Base-by-base conservation (phyloP, 169 alveolate species). In the Plasmodium cynomolgi region DNA sequence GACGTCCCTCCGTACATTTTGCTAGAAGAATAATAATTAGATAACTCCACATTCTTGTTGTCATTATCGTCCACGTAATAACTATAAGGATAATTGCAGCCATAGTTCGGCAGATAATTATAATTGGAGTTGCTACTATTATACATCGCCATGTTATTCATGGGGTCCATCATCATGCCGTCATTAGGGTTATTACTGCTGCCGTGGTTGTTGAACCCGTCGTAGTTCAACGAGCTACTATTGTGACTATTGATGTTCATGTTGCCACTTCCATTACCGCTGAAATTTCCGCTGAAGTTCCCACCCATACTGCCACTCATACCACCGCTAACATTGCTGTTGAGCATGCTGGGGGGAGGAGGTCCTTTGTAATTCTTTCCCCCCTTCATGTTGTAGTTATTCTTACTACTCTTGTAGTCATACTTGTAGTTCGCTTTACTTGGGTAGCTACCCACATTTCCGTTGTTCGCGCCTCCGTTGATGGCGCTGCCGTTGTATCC, bases 11-110 rank as follows among this genome's bases (percentile, higher is more conserved):
- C 11, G 81, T 88, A 88, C 81, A 91, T 41, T 34, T 91, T 80
- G 34, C 37, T 23, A 2, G 92, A 29, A 9, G 84, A 1, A 47
- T 91, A 91, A 72, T 81, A 91, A 91, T 80, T 81, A 3, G 84
- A n/a, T 50, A 68, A 29, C 34, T 91, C 95, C 15, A 62, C 39
- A 81, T 72, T 81, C 83, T 88, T 88, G 50, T 23, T 33, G 7
- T 82, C 95, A 81, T 81, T 80, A 17, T 91, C 95, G 23, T 91
- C 95, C 13, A 82, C 54, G 29, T 47, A 91, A 82, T 73, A 81
- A 39, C 47, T 91, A 81, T 81, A 91, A 23, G 83, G 86, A 31
- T 77, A 77, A 75, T 34, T 56, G 39, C 85, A 56, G 9, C 81
- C 72, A 81, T 80, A 91, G 54, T 62, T 85, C 1, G 79, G 31